Conservation (phyloP, 2,329 filamentous ascomycete genomes). For the Aspergillus alliaceus region DNA sequence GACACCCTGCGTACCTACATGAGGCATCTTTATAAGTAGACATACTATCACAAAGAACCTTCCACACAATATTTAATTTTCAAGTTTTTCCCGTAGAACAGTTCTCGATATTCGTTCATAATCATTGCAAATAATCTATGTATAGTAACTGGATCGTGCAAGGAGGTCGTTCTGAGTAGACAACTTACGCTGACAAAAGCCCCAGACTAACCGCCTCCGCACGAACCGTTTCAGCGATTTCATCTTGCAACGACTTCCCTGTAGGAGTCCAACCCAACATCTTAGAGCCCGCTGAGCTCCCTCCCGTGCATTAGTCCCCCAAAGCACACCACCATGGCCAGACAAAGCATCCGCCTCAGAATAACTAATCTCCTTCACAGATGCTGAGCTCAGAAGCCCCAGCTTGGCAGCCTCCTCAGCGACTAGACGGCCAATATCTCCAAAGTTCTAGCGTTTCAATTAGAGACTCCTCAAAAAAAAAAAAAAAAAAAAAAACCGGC, state of each 20-base stretch:
- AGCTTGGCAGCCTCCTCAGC: conserved; percentile 20
- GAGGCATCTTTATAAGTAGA: too few relatives aligned
- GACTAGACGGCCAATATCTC: conserved; percentile 22
- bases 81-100: too few relatives aligned
- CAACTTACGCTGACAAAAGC: neutral
- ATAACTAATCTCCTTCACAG: conserved; percentile 20
- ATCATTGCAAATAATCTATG: too few relatives aligned
- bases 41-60: too few relatives aligned
- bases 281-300: conserved; percentile 20
- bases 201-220: conserved; percentile 20
- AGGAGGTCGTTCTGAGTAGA: neutral
- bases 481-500: neutral
- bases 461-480: neutral
- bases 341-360: conserved; percentile 25
- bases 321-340: conserved; percentile 25
- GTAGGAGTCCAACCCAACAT: conserved; percentile 26
- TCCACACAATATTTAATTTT: too few relatives aligned
- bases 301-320: conserved; percentile 31
- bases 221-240: conserved; percentile 24
- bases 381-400: conserved; percentile 18
- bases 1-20: too few relatives aligned
- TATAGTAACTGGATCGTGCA: too few relatives aligned
- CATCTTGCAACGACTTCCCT: conserved; percentile 20
- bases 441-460: conserved; percentile 23
- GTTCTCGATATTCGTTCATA: too few relatives aligned